Base-by-base conservation (phyloP, 495 filamentous ascomycete genomes). In the Polyplosphaeria fusca region DNA sequence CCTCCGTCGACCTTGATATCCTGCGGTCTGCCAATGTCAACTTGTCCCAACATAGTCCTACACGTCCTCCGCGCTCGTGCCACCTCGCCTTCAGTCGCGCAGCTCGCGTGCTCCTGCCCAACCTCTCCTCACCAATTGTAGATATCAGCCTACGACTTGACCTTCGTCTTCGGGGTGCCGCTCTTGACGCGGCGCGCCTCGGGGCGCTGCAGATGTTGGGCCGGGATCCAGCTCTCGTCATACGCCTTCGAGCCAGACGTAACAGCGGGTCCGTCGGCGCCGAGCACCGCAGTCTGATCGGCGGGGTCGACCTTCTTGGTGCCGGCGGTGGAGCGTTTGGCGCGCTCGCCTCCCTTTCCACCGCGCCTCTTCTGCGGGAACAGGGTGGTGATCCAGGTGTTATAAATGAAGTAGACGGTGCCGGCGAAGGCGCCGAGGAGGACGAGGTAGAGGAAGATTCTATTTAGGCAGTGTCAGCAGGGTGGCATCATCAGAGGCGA, bases 381-480 rank as follows among this genome's bases (percentile, higher is more conserved):
- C 67, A 97, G 85, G n/a, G 89, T 83, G 45, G 90, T 86, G 73
- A 98, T 82, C 89, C 91, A 97, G 68, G 92, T 95, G 71, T 83
- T 93, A 80, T 98, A 98, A 75, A 96, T 91, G 71, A 95, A 96
- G 82, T 93, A 96, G 71, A 83, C 77, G 38, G 86, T 88, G 52
- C 86, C 90, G 61, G 69, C 82, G 69, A 95, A 91, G 67, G 76
- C 81, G 52, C 80, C 82, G 51, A 82, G 72, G 61, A 98, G 89
- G 78, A 97, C 82, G 71, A 95, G 83, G 77, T 97, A 98, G 55
- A 98, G 85, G 83, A 98, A 98, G 74, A 96, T 87, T 64, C 91
- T 26, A 50, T 40, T 35, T 35, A 14, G 30, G 7, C 30, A 35
- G 30, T 35, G 7, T 7, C 14, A 35, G 30, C 30, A n/a, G n/a